Evolutionary conservation across 2,329 filamentous ascomycete genomes (phyloP).

Genomic region (Cladosporium sp.): DNA sequence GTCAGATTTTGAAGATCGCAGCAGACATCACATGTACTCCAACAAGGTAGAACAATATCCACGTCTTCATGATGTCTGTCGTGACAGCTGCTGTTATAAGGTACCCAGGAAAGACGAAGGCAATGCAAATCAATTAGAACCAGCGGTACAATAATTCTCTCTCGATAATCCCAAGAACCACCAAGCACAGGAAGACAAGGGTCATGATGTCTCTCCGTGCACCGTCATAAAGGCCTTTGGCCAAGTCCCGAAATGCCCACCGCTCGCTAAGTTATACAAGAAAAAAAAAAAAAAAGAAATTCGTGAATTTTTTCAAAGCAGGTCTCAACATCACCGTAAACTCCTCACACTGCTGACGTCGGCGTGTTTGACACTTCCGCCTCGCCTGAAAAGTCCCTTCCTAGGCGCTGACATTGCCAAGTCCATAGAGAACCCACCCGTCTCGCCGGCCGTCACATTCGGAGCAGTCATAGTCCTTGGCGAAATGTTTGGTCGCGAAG

Average conservation of each 20-base stretch:
- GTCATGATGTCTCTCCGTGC: not conserved
- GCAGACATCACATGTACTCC: no score
- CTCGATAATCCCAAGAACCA: not conserved
- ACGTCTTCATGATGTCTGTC: no score
- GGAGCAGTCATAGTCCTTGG: conserved; percentile 1
- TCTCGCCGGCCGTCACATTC: not conserved
- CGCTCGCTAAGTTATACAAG: not conserved
- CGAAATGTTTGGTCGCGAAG: not conserved
- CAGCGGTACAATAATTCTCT: no score
- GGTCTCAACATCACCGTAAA: not conserved
- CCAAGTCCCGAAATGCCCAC: not conserved
- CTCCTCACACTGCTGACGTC: conserved; percentile 1
- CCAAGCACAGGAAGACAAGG: not conserved
- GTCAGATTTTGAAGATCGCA: no score
- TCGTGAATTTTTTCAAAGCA: no score
- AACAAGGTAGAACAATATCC: no score
- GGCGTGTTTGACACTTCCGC: not conserved
- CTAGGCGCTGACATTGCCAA: not conserved
- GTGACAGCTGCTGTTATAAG: no score
- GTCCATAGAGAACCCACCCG: not conserved
- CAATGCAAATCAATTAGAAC: no score
- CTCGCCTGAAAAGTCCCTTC: conserved; percentile 2
- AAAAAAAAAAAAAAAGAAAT: not conserved
- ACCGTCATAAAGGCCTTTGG: no score
- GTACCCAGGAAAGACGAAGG: no score